Conservation (phyloP, 495 filamentous ascomycete genomes). For the Xylaria grammica region DNA sequence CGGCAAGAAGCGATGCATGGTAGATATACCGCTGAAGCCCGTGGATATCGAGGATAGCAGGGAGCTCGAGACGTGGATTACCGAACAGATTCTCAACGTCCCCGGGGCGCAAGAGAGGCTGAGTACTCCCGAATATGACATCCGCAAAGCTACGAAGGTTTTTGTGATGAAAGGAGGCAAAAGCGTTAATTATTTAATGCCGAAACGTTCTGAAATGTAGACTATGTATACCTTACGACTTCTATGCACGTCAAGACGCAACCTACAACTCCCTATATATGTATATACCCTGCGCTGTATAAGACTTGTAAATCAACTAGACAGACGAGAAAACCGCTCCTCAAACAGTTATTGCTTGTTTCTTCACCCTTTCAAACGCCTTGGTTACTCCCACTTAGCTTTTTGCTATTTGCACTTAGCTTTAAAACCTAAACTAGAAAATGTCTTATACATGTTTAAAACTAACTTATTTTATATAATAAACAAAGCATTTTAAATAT, state of each 20-base stretch:
- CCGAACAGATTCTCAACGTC: slow-evolving; percentile 50
- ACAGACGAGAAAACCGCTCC: not conserved
- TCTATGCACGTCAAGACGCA: not conserved
- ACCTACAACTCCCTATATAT: slow-evolving; percentile 20
- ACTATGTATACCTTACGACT: not conserved
- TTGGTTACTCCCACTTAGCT: too few species aligned
- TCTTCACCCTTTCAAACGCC: too few species aligned
- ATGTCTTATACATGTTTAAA: too few species aligned
- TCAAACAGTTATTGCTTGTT: not conserved
- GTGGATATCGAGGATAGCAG: slow-evolving; percentile 30
- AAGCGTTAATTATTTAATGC: slow-evolving; percentile 63
- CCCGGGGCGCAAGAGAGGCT: slow-evolving; percentile 58
- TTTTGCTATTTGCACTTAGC: too few species aligned
- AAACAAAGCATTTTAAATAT: too few species aligned
- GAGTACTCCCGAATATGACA: slow-evolving; percentile 37
- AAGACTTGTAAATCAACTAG: not conserved
- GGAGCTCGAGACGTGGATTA: slow-evolving; percentile 60
- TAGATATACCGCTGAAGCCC: slow-evolving; percentile 58
- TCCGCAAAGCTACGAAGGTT: slow-evolving; percentile 51
- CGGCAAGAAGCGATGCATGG: slow-evolving; percentile 70
- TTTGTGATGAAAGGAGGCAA: slow-evolving; percentile 58
- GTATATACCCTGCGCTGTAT: slow-evolving; percentile 8
- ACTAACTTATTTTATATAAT: too few species aligned
- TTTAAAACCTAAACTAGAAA: too few species aligned
- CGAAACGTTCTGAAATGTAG: slow-evolving; percentile 24